Base-by-base conservation (phyloP, 202 grass and related monocot species). In the Hordeum pubiflorum region DNA sequence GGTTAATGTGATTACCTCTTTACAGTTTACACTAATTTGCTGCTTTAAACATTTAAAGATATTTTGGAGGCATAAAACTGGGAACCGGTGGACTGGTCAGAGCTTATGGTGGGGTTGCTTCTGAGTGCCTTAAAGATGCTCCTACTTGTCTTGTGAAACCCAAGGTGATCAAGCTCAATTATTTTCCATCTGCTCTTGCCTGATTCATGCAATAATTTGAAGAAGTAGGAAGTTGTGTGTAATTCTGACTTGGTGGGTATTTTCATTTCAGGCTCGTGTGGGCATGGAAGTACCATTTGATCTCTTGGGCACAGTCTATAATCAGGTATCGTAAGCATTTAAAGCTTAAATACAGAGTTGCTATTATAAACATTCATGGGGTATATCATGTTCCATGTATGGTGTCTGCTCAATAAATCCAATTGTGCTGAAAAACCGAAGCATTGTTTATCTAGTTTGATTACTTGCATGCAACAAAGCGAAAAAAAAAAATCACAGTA, bases 21-120 rank as follows among this genome's bases (percentile, higher is more conserved):
- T 67, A 64, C 43, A 22, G 52, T 50, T 64, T 65, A 60, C 38
- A n/a, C 55, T 61, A 73, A 18, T 13, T 52, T 41, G 15, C 7
- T 76, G 14, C 54, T 40, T 48, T 81, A 59, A 80, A 74, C 31
- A 29, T 22, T 43, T 56, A 8, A 77, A 95, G 92, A 87, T 87
- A 98, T 81, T 98, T 98, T 69, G 90, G 90, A 85, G 96, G 96
- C 74, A 98, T 98, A 88, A 95, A 95, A 85, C 77, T 98, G 48
- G 92, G 92, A 80, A 95, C 92, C 4, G 92, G 92, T 58, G 96
- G 96, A 20, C 67, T 98, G 69, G 92, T 95, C 13, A 89, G 96
- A 85, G 95, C 95, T 76, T 98, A 98, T 69, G 95, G 92, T 6
- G 92, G 95, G 70, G 92, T 91, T 77, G 90, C 95, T 86, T 90